These are phyloP conservation scores for Bipolaris zeicola DNA, from an alignment of 2,329 filamentous ascomycete genomes.

Conservation along the genomic window DNA sequence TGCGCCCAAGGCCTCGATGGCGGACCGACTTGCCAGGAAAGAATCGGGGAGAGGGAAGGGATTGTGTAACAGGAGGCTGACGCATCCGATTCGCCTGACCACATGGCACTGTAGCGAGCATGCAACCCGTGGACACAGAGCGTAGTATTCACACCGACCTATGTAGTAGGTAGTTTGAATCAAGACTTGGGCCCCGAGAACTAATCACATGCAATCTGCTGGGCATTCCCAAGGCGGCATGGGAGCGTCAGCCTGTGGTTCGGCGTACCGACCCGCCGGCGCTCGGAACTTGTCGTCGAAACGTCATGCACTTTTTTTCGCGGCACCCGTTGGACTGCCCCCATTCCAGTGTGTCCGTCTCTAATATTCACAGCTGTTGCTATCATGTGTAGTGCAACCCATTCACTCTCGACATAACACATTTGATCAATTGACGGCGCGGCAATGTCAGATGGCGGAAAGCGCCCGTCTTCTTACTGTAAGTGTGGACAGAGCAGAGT, in stretches of 20 bases:
- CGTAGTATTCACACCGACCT: too few species aligned
- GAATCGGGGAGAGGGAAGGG: conserved; percentile 7
- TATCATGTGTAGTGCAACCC: conserved; percentile 17
- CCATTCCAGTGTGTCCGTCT: neutral
- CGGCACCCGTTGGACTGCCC: conserved; percentile 1
- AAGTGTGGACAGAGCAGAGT: conserved; percentile 21
- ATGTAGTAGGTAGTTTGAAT: too few species aligned
- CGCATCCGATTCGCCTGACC: neutral
- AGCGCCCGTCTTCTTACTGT: conserved; percentile 59
- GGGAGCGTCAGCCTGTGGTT: neutral
- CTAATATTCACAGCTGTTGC: conserved; percentile 6
- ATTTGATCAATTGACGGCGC: conserved; percentile 32
- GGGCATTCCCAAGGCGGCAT: neutral
- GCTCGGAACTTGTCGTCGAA: conserved; percentile 15
- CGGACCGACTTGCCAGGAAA: conserved; percentile 30
- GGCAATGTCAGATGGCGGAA: conserved; percentile 60
- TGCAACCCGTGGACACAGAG: too few species aligned
- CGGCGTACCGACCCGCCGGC: conserved; percentile 20
- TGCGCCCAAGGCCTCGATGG: conserved; percentile 13
- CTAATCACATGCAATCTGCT: neutral
- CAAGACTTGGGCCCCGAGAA: too few species aligned
- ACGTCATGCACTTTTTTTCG: conserved; percentile 27
- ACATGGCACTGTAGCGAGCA: neutral
- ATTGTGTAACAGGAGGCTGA: neutral
- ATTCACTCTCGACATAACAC: conserved; percentile 25